Conservation (phyloP, 2,329 filamentous ascomycete genomes). For the Plectosphaerella plurivora region DNA sequence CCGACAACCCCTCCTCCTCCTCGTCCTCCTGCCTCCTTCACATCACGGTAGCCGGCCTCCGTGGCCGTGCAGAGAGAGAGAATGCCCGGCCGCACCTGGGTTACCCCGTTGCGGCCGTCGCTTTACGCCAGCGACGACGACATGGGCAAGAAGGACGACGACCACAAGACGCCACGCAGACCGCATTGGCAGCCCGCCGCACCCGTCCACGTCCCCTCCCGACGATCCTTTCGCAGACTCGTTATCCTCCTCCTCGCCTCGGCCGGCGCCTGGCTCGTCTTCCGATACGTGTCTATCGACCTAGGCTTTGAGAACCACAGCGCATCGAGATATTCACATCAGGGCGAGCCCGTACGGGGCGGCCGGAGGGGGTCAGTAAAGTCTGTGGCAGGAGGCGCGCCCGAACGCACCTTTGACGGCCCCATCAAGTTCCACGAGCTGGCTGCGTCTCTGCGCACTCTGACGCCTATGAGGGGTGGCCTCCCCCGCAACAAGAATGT, state of each 20-base stretch:
- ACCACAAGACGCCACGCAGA: slow-evolving; percentile 27
- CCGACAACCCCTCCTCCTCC: no score
- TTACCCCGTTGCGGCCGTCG: slow-evolving; percentile 22
- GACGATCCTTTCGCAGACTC: slow-evolving; percentile 51
- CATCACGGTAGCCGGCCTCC: neutral
- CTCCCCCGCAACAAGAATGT: slow-evolving; percentile 61
- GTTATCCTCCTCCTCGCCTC: slow-evolving; percentile 42
- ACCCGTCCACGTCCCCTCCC: slow-evolving; percentile 32
- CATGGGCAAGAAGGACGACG: slow-evolving; percentile 57
- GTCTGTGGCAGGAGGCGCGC: slow-evolving; percentile 13
- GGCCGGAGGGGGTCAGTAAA: neutral
- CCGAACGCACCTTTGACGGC: slow-evolving; percentile 55
- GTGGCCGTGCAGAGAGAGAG: neutral
- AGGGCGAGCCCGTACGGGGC: slow-evolving; percentile 4
- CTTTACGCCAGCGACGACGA: slow-evolving; percentile 50
- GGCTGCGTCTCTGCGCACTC: slow-evolving; percentile 56
- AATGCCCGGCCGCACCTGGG: slow-evolving; percentile 29
- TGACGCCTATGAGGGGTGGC: slow-evolving; percentile 48
- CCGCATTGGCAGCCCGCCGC: slow-evolving; percentile 34
- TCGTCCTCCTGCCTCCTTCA: no score
- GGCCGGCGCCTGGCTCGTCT: slow-evolving; percentile 56
- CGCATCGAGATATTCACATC: slow-evolving; percentile 25
- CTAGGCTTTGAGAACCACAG: slow-evolving; percentile 30
- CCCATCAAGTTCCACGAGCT: slow-evolving; percentile 66
- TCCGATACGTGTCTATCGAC: slow-evolving; percentile 55